Conservation (phyloP, 345 rosid genomes). For the Rhodamnia rubescens region DNA sequence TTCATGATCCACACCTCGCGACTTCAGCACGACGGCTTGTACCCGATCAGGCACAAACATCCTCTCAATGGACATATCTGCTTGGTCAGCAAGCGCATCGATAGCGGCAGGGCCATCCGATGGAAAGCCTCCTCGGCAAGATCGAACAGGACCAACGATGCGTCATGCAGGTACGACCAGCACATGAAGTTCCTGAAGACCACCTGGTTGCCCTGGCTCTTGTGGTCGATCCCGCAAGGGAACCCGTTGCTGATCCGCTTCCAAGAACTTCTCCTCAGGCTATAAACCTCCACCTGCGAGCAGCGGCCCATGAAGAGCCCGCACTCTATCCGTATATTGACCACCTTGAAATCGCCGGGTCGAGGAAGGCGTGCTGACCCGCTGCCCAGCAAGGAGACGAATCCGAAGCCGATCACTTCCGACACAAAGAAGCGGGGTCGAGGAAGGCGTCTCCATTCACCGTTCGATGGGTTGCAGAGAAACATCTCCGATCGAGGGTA, state of each 20-base stretch:
- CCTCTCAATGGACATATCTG: neutral
- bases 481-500: neutral
- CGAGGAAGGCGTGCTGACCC: no score
- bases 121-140: neutral
- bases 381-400: neutral
- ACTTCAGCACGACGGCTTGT: neutral
- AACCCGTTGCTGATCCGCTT: neutral
- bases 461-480: neutral
- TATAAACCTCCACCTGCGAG: neutral
- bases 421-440: neutral
- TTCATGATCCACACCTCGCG: neutral
- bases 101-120: neutral
- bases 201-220: neutral
- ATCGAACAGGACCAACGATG: neutral
- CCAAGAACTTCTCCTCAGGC: neutral
- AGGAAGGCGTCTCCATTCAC: neutral
- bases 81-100: neutral
- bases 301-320: neutral
- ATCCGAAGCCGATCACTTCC: neutral
- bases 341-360: neutral
- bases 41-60: neutral
- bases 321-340: neutral
- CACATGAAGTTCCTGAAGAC: neutral
- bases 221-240: neutral
- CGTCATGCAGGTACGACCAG: neutral